Evolutionary conservation across 2,329 filamentous ascomycete genomes (phyloP), one percentile per base, ranked within the genome.

Genomic region (Beauveria caledonica): DNA sequence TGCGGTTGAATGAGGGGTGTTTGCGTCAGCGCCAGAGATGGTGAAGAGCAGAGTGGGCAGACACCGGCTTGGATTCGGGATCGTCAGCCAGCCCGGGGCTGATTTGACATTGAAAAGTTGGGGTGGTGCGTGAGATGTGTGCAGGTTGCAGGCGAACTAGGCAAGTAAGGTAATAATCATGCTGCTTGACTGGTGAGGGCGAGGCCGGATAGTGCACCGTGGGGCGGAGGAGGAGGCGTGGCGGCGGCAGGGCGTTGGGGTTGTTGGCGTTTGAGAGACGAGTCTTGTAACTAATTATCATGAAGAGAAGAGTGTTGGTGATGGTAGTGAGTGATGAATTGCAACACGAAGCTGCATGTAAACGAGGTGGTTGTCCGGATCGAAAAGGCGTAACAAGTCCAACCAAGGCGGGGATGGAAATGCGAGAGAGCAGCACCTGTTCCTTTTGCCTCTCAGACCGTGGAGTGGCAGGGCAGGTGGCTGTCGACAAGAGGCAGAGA

Each of bases 1-100:
- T 42, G 40, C 53, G 42, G 42, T 48, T 59, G 57, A 27, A 59
- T 49, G 57, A 59, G 57, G 56, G 57, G 49, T 53, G 39, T 59
- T 23, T 59, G 48, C 40, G 48, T 59, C 48, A 52, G 48, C 57
- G 56, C n/a, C 56, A 58, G 33, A 25, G 15, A n/a, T 25, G 54
- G 54, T 40, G 23, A 27, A 58, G 36, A 13, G 27, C 19, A 13
- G 9, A 23, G 15, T 45, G 25, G 11, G 23, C 23, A 27, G 44
- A 7, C 23, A 57, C n/a, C n/a, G 54, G 54, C 42, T 39, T 46
- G 36, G 55, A 17, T 42, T 44, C 36, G 25, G 57, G 57, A 29
- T 51, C 25, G 53, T 33, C 33, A 17, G 33, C 50, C 50, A 15
- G 39, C 45, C 21, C 11, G 54, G 33, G 44, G 29, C 25, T 49